Percentiles rank a stretch among this genome's conserved stretches.
phyloP scores from a whole-genome alignment of 805 yeast genomes.

The Ogataea nitratoaversa region DNA sequence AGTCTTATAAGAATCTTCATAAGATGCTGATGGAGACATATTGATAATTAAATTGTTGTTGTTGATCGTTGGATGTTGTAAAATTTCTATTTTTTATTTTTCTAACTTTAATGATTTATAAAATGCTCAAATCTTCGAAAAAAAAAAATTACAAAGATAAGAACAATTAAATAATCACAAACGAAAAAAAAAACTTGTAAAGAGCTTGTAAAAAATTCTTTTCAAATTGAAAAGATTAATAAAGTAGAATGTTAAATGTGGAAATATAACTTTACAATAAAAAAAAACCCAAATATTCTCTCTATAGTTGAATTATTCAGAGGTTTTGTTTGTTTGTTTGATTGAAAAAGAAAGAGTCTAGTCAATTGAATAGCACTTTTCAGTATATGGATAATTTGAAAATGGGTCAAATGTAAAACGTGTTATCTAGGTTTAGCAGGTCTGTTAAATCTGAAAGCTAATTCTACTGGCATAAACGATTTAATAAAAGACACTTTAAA shows the following conservation, averaged over 20 bases:
- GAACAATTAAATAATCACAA: slow-evolving; percentile 12
- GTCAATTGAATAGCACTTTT: too few species aligned
- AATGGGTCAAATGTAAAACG: slow-evolving; percentile 3
- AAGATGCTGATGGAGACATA: slow-evolving; percentile 6
- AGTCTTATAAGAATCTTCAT: slow-evolving; percentile 8
- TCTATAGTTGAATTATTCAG: neutral
- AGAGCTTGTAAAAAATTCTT: neutral
- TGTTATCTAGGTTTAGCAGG: slow-evolving; percentile 33
- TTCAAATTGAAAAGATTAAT: neutral
- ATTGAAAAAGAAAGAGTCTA: neutral
- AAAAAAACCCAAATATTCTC: slow-evolving; percentile 26
- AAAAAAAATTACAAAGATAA: too few species aligned
- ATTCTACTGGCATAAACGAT: slow-evolving; percentile 24
- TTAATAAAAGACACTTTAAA: neutral
- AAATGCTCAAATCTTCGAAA: too few species aligned
- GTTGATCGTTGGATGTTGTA: slow-evolving; percentile 9
- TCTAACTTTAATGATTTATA: slow-evolving; percentile 14
- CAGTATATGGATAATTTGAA: too few species aligned
- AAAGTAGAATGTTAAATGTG: neutral
- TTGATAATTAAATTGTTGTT: neutral
- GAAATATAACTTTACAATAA: slow-evolving; percentile 17
- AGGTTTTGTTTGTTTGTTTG: neutral
- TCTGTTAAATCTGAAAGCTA: slow-evolving; percentile 29
- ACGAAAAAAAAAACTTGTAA: slow-evolving; percentile 25
- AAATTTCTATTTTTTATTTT: slow-evolving; percentile 15